These are phyloP conservation scores for Microstegium vimineum DNA, from an alignment of 176 grass and related monocot species.

Conservation along the genomic window DNA sequence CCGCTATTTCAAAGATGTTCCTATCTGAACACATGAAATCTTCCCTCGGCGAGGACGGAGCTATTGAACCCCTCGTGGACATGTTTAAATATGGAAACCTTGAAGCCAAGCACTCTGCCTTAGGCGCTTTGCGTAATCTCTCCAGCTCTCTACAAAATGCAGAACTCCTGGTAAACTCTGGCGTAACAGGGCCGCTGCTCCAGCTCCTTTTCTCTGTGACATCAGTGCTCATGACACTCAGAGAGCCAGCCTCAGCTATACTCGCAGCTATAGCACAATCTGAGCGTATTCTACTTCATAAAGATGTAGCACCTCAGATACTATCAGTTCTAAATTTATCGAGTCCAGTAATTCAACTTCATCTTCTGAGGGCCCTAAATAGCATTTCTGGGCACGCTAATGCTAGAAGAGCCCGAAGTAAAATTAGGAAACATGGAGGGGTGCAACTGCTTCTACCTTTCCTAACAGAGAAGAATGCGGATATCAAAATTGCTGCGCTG, in stretches of 20 bases:
- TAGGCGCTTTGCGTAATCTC: conserved; percentile 77
- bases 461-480: conserved; percentile 56
- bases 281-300: conserved; percentile 66
- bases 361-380: conserved; percentile 81
- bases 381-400: conserved; percentile 63
- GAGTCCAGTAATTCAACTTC: conserved; percentile 60
- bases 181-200: conserved; percentile 50
- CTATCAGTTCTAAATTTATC: conserved; percentile 82
- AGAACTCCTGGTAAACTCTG: conserved; percentile 59
- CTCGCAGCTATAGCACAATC: conserved; percentile 69
- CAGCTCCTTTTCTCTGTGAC: conserved; percentile 91
- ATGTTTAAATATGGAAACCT: conserved; percentile 83
- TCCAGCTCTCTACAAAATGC: conserved; percentile 57
- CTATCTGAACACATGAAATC: conserved; percentile 78
- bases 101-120: conserved; percentile 69
- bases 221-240: conserved; percentile 75
- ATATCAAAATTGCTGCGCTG: conserved; percentile 58
- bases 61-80: conserved; percentile 64
- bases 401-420: conserved; percentile 62
- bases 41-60: conserved; percentile 69
- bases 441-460: conserved; percentile 75
- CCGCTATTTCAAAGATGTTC: conserved; percentile 80
- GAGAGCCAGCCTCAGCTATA: conserved; percentile 77
- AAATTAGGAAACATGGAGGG: conserved; percentile 75
- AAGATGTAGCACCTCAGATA: conserved; percentile 64